Evolutionary conservation across 2,329 filamentous ascomycete species (phyloP).

Genomic region (Calonectria ilicicola): DNA sequence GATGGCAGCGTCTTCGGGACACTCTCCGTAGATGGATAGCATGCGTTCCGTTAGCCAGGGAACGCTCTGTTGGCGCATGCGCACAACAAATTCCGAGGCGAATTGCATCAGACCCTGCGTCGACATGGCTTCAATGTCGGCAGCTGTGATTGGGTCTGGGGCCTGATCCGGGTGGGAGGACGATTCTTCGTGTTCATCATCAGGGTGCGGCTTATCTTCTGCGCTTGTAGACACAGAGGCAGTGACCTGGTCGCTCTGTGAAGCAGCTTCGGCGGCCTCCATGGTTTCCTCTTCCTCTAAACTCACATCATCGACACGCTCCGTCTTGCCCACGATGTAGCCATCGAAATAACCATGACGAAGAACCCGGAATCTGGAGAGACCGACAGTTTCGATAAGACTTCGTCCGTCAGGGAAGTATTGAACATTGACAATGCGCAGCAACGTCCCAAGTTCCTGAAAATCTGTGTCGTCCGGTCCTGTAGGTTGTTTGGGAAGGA

Average conservation of each 20-base stretch:
- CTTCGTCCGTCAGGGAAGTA: slow-evolving; percentile 84
- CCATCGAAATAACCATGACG: slow-evolving; percentile 77
- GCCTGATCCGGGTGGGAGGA: background rate
- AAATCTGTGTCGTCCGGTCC: slow-evolving; percentile 59
- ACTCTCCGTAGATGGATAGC: slow-evolving; percentile 80
- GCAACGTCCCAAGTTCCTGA: slow-evolving; percentile 80
- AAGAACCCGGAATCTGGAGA: slow-evolving; percentile 81
- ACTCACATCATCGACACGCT: slow-evolving; percentile 85
- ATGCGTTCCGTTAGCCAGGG: slow-evolving; percentile 82
- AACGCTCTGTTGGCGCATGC: slow-evolving; percentile 76
- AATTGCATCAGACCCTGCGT: slow-evolving; percentile 78
- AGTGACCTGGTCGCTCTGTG: background rate
- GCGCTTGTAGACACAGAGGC: background rate
- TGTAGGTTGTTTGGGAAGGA: slow-evolving; percentile 73
- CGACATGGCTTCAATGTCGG: slow-evolving; percentile 61
- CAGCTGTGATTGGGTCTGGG: background rate
- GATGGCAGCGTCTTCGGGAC: slow-evolving; percentile 78
- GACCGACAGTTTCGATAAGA: slow-evolving; percentile 80
- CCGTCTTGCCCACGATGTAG: slow-evolving; percentile 80
- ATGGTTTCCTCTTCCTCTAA: slow-evolving; percentile 82
- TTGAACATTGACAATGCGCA: slow-evolving; percentile 81
- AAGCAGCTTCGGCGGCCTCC: slow-evolving; percentile 72
- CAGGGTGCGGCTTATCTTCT: background rate
- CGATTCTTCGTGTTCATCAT: background rate
- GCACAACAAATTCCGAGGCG: slow-evolving; percentile 74